Percentiles rank a stretch among this genome's conserved stretches.
Evolutionary conservation across 345 rosid species (phyloP).

Genomic region (Camelina hispida): DNA sequence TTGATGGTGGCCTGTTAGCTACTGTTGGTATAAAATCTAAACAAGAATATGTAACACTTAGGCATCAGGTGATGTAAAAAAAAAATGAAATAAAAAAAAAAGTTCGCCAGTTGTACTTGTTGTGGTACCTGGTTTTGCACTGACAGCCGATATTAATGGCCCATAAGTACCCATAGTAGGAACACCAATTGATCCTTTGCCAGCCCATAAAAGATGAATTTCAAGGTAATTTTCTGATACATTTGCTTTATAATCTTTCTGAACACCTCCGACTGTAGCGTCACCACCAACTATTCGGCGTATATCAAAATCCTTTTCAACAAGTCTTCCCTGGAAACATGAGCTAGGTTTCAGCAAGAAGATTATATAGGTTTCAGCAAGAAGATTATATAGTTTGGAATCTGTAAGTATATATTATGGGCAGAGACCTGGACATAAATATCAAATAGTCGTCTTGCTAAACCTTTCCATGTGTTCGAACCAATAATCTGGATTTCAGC

Average conservation of each 20-base stretch:
- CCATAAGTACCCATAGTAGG: slow-evolving; percentile 31
- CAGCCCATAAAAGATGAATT: slow-evolving; percentile 34
- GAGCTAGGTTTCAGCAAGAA: background rate
- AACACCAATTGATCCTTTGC: slow-evolving; percentile 24
- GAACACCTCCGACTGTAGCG: slow-evolving; percentile 36
- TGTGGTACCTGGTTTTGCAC: slow-evolving; percentile 53
- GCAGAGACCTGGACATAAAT: slow-evolving; percentile 51
- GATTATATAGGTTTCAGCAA: no score
- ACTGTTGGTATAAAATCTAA: slow-evolving; percentile 65
- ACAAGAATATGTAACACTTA: background rate
- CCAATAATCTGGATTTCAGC: no score
- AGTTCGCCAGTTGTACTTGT: no score
- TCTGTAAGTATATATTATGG: no score
- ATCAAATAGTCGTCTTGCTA: slow-evolving; percentile 50
- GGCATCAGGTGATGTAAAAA: background rate
- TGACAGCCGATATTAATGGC: slow-evolving; percentile 51
- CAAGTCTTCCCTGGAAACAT: slow-evolving; percentile 43
- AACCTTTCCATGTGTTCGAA: slow-evolving; percentile 47
- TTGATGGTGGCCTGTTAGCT: slow-evolving; percentile 48
- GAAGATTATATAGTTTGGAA: no score
- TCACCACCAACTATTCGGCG: slow-evolving; percentile 43
- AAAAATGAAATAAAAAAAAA: no score
- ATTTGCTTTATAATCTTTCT: slow-evolving; percentile 16
- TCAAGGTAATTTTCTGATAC: slow-evolving; percentile 34
- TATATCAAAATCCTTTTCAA: slow-evolving; percentile 54